Conservation (phyloP, 345 rosid genomes). For the Brassica juncea region DNA sequence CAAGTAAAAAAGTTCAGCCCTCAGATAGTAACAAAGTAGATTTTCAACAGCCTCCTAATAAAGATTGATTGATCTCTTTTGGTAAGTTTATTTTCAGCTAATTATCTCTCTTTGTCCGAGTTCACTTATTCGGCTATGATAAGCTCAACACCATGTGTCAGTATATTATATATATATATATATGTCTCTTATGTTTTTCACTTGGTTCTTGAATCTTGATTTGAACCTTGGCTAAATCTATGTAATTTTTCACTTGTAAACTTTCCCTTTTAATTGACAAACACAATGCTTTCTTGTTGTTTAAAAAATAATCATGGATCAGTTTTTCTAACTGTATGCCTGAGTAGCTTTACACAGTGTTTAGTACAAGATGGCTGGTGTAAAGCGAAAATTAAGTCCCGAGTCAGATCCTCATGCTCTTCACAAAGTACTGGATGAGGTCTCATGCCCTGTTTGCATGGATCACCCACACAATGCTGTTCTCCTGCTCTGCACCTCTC, state of each 20-base stretch:
- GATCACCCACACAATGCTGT: conserved; percentile 98
- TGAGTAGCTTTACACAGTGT: conserved; percentile 78
- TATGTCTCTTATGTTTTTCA: conserved; percentile 2
- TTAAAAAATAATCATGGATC: no score
- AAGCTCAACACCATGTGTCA: conserved; percentile 4
- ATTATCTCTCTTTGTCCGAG: conserved; percentile 1
- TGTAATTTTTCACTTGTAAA: neutral
- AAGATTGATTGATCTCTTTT: conserved; percentile 34
- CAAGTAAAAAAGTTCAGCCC: conserved; percentile 42
- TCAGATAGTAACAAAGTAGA: conserved; percentile 53
- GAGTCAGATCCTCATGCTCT: conserved; percentile 70
- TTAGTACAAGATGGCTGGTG: conserved; percentile 85
- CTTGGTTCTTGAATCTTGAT: neutral
- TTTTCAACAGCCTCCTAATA: conserved; percentile 51
- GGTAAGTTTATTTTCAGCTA: conserved; percentile 53
- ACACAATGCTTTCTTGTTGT: neutral
- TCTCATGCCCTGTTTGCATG: conserved; percentile 95
- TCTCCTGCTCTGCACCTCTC: conserved; percentile 83
- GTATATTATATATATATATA: conserved; percentile 2
- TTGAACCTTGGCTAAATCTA: neutral
- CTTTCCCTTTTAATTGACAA: neutral
- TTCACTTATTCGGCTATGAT: neutral
- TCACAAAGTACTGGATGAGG: conserved; percentile 86
- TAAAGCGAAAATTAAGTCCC: conserved; percentile 73
- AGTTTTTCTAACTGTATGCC: conserved; percentile 55